Percentiles rank a stretch among this genome's conserved stretches.
phyloP scores from a whole-genome alignment of 768 basidiomycete species.

The Phylloporus sp. region DNA sequence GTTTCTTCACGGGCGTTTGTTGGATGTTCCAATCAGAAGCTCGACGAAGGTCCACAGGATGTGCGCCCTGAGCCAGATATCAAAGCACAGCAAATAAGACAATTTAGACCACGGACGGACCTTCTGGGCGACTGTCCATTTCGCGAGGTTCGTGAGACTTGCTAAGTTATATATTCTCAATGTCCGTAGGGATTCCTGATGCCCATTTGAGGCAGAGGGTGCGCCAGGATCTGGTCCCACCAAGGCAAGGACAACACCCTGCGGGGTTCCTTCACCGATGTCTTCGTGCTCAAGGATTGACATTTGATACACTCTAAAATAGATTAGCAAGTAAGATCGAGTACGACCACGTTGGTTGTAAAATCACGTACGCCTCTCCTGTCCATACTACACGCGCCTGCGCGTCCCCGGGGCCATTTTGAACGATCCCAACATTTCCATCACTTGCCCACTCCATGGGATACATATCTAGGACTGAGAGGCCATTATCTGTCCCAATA shows the following conservation, averaged over 20 bases:
- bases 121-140: slow-evolving; percentile 67
- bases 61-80: slow-evolving; percentile 40
- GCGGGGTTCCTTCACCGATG: slow-evolving; percentile 52
- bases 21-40: slow-evolving; percentile 49
- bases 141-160: slow-evolving; percentile 68
- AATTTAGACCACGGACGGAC: slow-evolving; percentile 32
- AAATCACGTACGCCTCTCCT: slow-evolving; percentile 61
- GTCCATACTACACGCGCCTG: slow-evolving; percentile 63
- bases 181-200: slow-evolving; percentile 50
- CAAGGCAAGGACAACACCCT: slow-evolving; percentile 73
- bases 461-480: slow-evolving; percentile 80
- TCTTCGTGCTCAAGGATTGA: slow-evolving; percentile 60
- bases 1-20: slow-evolving; percentile 40
- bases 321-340: neutral
- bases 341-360: neutral
- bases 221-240: slow-evolving; percentile 60
- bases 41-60: slow-evolving; percentile 56
- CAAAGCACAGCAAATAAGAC: slow-evolving; percentile 4
- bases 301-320: slow-evolving; percentile 68
- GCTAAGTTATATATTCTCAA: slow-evolving; percentile 82
- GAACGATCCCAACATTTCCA: slow-evolving; percentile 37
- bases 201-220: slow-evolving; percentile 35
- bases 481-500: slow-evolving; percentile 73
- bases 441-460: slow-evolving; percentile 58
- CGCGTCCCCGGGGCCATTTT: slow-evolving; percentile 69